Evolutionary conservation across 108 stramenopile genomes (phyloP).

Genomic region (Skeletonema marinoi): DNA sequence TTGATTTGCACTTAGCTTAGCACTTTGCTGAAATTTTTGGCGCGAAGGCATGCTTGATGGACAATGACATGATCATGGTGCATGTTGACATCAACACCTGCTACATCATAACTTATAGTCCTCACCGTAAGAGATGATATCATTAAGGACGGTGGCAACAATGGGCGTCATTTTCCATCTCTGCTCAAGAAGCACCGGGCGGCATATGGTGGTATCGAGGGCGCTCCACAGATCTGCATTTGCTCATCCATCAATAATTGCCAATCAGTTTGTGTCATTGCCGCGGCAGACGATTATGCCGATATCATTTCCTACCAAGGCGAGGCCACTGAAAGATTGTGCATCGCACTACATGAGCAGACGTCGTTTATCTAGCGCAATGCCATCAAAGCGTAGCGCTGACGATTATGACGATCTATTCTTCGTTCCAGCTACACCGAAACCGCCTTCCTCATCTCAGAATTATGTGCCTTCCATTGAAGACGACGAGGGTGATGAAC

Average conservation of each 20-base stretch:
- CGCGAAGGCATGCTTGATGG: too few species aligned
- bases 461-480: neutral
- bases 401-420: slow-evolving; percentile 16
- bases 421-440: slow-evolving; percentile 4
- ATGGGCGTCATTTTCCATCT: neutral
- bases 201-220: neutral
- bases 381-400: slow-evolving; percentile 3
- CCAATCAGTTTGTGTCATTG: neutral
- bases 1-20: too few species aligned
- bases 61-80: too few species aligned
- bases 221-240: neutral
- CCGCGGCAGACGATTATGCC: neutral
- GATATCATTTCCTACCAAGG: neutral
- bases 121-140: neutral
- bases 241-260: neutral
- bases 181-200: neutral
- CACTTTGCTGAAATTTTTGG: too few species aligned
- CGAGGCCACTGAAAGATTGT: neutral
- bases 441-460: neutral
- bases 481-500: neutral
- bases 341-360: neutral
- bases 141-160: neutral
- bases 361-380: neutral
- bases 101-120: neutral
- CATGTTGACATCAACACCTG: too few species aligned